A percentile compares a stretch with the other conserved stretches of the same genome.
Evolutionary conservation across 306 rosid species (phyloP).

Genomic region (Astragalus membranaceus): DNA sequence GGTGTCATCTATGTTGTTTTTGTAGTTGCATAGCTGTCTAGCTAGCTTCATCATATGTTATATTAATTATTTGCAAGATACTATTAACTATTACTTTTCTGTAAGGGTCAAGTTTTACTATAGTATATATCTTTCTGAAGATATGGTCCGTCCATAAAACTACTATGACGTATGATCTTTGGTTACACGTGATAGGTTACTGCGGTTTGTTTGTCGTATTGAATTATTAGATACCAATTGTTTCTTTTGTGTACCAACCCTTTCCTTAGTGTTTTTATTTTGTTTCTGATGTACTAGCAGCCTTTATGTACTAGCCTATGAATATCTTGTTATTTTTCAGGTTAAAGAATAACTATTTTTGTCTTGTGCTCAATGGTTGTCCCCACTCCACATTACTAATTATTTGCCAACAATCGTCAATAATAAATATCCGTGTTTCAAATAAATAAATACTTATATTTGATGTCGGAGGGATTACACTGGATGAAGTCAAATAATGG

Average conservation of each 20-base stretch:
- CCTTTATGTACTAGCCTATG: not conserved
- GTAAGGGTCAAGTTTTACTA: not conserved
- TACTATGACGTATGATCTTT: not conserved
- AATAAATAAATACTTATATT: not conserved
- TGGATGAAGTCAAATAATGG: not conserved
- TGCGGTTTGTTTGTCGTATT: slow-evolving; percentile 7
- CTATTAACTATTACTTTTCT: not conserved
- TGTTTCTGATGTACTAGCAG: not conserved
- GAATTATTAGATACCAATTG: slow-evolving; percentile 20
- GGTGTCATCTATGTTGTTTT: not conserved
- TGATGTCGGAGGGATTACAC: no score
- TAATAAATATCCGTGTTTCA: not conserved
- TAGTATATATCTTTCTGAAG: not conserved
- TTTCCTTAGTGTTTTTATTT: not conserved
- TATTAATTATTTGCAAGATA: not conserved
- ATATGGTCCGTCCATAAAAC: not conserved
- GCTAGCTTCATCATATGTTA: not conserved
- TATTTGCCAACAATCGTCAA: not conserved
- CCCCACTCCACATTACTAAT: not conserved
- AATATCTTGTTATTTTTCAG: not conserved
- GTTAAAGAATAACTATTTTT: not conserved
- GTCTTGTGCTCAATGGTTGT: slow-evolving; percentile 21
- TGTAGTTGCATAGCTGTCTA: not conserved
- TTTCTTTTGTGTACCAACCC: not conserved
- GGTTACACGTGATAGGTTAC: slow-evolving; percentile 8